phyloP scores from a whole-genome alignment of 176 grass and related monocot genomes.

The Carex scoparia region DNA sequence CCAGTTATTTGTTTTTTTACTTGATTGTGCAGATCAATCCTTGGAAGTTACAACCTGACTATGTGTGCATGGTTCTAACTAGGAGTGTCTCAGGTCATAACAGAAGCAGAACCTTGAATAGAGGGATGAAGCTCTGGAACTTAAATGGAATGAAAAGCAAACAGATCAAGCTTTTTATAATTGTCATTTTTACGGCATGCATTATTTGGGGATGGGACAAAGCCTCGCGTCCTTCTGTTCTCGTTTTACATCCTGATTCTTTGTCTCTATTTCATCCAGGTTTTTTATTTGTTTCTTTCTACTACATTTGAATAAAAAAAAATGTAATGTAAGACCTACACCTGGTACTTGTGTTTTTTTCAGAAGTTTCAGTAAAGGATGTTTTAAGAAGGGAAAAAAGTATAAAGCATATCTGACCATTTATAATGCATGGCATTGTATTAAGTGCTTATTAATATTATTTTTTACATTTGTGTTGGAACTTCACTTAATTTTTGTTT shows the following conservation, averaged over 20 bases:
- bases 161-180: constrained; percentile 58
- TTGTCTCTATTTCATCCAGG: constrained; percentile 59
- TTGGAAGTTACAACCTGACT: not conserved
- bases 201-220: constrained; percentile 95
- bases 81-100: not conserved
- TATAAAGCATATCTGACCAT: not conserved
- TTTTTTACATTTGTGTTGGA: not conserved
- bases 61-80: constrained; percentile 19
- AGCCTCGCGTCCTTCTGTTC: constrained; percentile 36
- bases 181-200: constrained; percentile 61
- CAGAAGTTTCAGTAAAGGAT: not conserved
- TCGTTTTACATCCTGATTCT: constrained; percentile 43
- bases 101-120: constrained; percentile 22
- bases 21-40: not conserved
- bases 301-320: constrained; percentile 15
- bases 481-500: constrained; percentile 30
- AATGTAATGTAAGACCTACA: not conserved
- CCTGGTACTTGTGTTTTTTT: not conserved
- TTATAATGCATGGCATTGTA: not conserved
- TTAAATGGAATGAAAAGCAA: constrained; percentile 83
- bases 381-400: too few relatives aligned
- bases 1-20: not conserved
- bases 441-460: not conserved
- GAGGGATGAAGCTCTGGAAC: constrained; percentile 69
- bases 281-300: constrained; percentile 16